Base-by-base conservation (phyloP, 2,329 filamentous ascomycete genomes). In the Aureobasidium sp. region DNA sequence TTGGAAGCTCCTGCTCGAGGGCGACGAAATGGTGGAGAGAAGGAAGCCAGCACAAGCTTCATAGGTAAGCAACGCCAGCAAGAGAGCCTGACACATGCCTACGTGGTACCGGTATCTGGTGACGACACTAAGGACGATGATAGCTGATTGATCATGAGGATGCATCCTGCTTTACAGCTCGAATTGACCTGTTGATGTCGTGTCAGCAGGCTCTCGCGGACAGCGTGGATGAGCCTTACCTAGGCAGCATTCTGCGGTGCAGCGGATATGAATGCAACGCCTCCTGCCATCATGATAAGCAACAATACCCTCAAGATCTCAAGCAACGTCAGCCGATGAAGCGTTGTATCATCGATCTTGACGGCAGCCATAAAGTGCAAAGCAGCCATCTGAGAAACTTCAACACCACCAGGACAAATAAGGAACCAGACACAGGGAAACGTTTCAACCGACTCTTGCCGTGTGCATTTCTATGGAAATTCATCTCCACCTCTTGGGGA, bases 371-470 rank as follows among this genome's bases (percentile, higher is more conserved):
- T 39, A 13, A 20, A 29, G 2, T 29, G 6, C 3, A n/a, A 8
- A 41, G 6, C 36, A 15, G 10, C 24, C 51, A 29, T 12, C 2
- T 6, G 15, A 32, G 6, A 15, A 12, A 43, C 13, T 2, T 29
- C 37, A 12, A 43, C 13, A 32, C 26, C 51, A 55, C 37, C 36
- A 27, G 17, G 26, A 50, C 29, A 43, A 41, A 24, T 26, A 55
- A 55, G 37, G 36, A 41, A 55, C 36, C 36, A 32, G 51, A 26
- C 41, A 55, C 51, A 43, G 51, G 32, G 43, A 43, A 55, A 56
- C 39, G 8, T 44, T 34, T 56, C 39, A 56, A 44, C 39, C 53
- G 53, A 56, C 53, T 56, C 53, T 56, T 44, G 53, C 53, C 53
- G 41, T 46, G 27, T 56, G 27, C 53, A 56, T 56, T 56, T 55